These are phyloP conservation scores for Malus sieversii DNA, from an alignment of 306 rosid genomes.

Conservation along the genomic window DNA sequence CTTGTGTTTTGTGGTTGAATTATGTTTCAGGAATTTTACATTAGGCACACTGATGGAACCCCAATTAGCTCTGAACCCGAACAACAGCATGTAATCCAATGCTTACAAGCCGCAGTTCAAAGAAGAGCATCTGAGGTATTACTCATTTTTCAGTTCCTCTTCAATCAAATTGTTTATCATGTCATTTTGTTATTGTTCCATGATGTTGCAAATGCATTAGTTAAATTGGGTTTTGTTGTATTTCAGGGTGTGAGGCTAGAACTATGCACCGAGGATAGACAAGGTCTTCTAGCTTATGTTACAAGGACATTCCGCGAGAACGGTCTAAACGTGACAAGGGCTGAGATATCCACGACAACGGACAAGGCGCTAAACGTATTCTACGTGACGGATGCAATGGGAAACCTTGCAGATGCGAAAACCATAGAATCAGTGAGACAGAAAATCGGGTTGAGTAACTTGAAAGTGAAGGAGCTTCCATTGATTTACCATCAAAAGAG, in stretches of 20 bases:
- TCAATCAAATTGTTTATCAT: not conserved
- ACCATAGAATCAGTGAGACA: slow-evolving; percentile 63
- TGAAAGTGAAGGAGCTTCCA: slow-evolving; percentile 75
- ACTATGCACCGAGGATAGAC: slow-evolving; percentile 50
- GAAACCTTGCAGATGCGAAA: slow-evolving; percentile 50
- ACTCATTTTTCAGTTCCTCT: not conserved
- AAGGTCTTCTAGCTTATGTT: slow-evolving; percentile 72
- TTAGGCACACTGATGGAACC: slow-evolving; percentile 80
- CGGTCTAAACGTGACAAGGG: slow-evolving; percentile 77
- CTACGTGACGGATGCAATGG: slow-evolving; percentile 72
- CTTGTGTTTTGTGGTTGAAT: not conserved
- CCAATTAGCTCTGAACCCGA: slow-evolving; percentile 97
- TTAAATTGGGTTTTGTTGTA: not conserved
- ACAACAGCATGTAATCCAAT: slow-evolving; percentile 75
- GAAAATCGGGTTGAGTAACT: slow-evolving; percentile 53
- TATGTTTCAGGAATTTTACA: slow-evolving; percentile 68
- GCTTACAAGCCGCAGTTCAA: slow-evolving; percentile 76
- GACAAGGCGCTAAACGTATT: slow-evolving; percentile 55
- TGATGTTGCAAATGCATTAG: not conserved
- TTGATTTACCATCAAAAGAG: slow-evolving; percentile 28
- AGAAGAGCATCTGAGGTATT: slow-evolving; percentile 84
- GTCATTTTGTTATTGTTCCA: not conserved
- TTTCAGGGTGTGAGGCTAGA: slow-evolving; percentile 76
- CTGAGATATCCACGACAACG: slow-evolving; percentile 60
- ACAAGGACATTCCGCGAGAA: slow-evolving; percentile 88